Evolutionary conservation across 805 yeast genomes (phyloP), one percentile per base, ranked within the genome.

Genomic region (Metschnikowia baotianmanensis): DNA sequence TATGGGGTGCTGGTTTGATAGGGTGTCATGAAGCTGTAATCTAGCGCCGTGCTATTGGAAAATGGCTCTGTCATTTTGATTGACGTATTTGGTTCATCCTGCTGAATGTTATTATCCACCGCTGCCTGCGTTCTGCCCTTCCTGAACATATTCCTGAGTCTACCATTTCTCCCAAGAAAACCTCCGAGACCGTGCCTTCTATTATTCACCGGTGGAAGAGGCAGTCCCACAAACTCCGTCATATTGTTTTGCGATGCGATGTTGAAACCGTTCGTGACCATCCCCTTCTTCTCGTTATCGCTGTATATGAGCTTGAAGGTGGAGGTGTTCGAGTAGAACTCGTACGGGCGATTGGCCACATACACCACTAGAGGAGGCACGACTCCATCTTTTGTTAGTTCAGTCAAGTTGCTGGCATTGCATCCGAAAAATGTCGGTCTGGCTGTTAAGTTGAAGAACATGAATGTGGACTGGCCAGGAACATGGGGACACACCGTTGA

Each of bases 371-470:
- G 69, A 2, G 96, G 96, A 20, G 90, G 89, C 29, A 71, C 51
- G 12, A 59, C 58, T 23, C 58, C 63, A 22, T 64, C 63, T 20
- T 71, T 66, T 31, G 69, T 57, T 45, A 82, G 67, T 12, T 61
- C 65, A 6, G 89, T 79, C 56, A 82, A 64, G 55, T 85, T 83
- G 1, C 62, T 50, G 4, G 86, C 72, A 56, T 84, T 75, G 62
- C 96, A 87, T 24, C 96, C 96, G 58, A 88, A 88, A 66, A 88
- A 87, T 1, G 83, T 72, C 36, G 96, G 95, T 45, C 65, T 74
- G 8, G 81, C 68, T 12, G 86, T 82, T 47, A 86, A 68, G 43
- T 83, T 83, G 48, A 66, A 52, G 44, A 74, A 72, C 19, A 77
- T 55, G 59, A 86, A 83, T 0, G 89, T 74, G 31, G 71, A 62